Base-by-base conservation (phyloP, 2,329 filamentous ascomycete species). In the Diaporthe velutina region DNA sequence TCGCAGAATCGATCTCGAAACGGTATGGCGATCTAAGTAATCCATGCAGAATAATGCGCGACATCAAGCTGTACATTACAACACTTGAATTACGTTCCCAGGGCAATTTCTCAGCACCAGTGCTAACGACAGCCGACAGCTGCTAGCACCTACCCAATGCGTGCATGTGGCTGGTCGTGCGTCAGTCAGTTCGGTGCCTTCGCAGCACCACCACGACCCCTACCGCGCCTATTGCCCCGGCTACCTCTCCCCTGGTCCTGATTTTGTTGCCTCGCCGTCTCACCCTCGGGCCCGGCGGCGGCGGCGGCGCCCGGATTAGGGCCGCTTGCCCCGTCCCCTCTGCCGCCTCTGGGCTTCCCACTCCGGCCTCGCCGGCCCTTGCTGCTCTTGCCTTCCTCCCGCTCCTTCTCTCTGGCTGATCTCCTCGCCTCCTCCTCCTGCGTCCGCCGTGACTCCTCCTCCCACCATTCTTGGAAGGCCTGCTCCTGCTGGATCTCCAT, bases 401-500 rank as follows among this genome's bases (percentile, higher is more conserved):
- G 85, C 17, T 85, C 86, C 78, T 88, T 85, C 58, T 84, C 83
- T 74, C 83, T 83, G 45, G 80, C 80, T 33, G 82, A 80, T 67
- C 84, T 82, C 58, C 84, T 80, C 4, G 87, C 87, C 76, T 90
- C 89, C 76, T 91, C 91, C 78, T 93, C 90, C 77, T 93, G 92
- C 50, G 93, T 90, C 38, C 94, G 88, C 75, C 89, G 89, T 79
- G 93, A 95, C 83, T 98, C 96, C 76, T 94, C 92, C 78, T 97
- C 95, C 95, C 95, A 98, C 95, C 96, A 98, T 82, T 97, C 93
- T 81, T 98, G 95, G 82, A 99, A 99, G 70, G 95, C 95, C 81
- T 99, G 97, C 83, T 99, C 97, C 78, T 97, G 92, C 82, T 99
- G 97, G 75, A 99, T 99, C 77, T 98, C 97, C 80, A 97, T 93